Conservation (phyloP, 164 flowering plant genomes). For the Berberis thunbergii region DNA sequence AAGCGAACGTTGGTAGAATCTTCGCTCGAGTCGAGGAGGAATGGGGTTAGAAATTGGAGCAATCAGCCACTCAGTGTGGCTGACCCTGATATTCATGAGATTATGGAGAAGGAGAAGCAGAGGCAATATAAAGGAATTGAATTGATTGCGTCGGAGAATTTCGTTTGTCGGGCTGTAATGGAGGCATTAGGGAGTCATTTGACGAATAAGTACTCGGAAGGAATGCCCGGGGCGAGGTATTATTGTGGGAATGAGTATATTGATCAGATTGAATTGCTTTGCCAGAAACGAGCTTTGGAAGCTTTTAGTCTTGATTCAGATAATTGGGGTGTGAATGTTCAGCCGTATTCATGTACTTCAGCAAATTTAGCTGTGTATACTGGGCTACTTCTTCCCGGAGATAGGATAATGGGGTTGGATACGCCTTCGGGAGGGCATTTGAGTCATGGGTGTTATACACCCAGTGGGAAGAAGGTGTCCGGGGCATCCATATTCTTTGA, state of each 20-base stretch:
- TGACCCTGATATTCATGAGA: conserved; percentile 50
- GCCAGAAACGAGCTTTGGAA: conserved; percentile 61
- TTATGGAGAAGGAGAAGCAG: conserved; percentile 66
- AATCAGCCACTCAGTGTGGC: conserved; percentile 39
- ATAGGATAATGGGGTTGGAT: conserved; percentile 92
- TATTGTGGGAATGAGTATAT: conserved; percentile 73
- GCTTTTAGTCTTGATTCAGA: conserved; percentile 62
- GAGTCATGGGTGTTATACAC: conserved; percentile 81
- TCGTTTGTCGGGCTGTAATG: conserved; percentile 60
- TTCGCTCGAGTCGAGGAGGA: conserved; percentile 28
- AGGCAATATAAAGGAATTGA: conserved; percentile 66
- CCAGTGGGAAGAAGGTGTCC: conserved; percentile 69
- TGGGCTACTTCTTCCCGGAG: conserved; percentile 65
- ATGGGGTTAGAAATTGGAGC: conserved; percentile 47
- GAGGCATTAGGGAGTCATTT: conserved; percentile 71
- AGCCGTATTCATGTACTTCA: conserved; percentile 86
- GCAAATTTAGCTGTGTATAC: conserved; percentile 86
- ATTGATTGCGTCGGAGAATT: conserved; percentile 74
- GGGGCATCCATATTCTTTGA: conserved; percentile 84
- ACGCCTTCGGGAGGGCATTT: conserved; percentile 84
- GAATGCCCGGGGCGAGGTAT: conserved; percentile 68
- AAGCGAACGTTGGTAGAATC: conserved; percentile 16
- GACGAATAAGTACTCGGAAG: conserved; percentile 79
- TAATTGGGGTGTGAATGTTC: conserved; percentile 92
- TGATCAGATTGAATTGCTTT: conserved; percentile 70